These are phyloP conservation scores for Melampsora americana DNA, from an alignment of 1,284 basidiomycete genomes.

Conservation along the genomic window DNA sequence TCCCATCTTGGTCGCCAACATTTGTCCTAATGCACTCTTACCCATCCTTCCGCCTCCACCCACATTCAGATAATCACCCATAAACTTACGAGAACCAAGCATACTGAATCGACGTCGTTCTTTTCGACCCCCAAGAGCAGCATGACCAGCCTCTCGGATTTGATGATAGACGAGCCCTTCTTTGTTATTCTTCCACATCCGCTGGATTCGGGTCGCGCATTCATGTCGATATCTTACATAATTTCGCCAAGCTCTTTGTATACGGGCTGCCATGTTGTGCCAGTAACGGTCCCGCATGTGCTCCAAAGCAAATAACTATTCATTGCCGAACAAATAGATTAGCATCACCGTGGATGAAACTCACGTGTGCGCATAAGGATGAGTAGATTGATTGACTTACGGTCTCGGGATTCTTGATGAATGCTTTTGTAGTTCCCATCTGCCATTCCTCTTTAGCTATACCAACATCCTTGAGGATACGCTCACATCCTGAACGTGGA, in stretches of 20 bases:
- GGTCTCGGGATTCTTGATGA: conserved; percentile 99
- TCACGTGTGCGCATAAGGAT: background rate
- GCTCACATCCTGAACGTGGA: conserved; percentile 82
- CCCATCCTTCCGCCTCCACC: conserved; percentile 64
- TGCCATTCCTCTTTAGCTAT: conserved; percentile 98
- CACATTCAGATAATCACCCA: conserved; percentile 94
- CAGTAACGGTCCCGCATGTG: conserved; percentile 98
- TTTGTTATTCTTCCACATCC: conserved; percentile 99
- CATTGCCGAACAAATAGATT: background rate
- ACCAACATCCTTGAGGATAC: conserved; percentile 88
- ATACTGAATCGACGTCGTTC: conserved; percentile 90
- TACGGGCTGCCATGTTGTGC: conserved; percentile 98
- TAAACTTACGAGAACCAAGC: conserved; percentile 87
- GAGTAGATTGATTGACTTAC: conserved; percentile 58
- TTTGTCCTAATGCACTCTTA: conserved; percentile 67
- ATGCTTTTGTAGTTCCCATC: conserved; percentile 97
- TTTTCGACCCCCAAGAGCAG: conserved; percentile 84
- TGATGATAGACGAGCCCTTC: conserved; percentile 83
- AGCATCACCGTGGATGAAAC: background rate
- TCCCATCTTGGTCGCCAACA: conserved; percentile 70
- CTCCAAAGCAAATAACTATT: conserved; percentile 89
- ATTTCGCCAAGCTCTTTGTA: conserved; percentile 93
- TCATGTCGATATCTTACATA: conserved; percentile 93
- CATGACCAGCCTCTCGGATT: conserved; percentile 87
- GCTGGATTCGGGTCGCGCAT: conserved; percentile 88